Evolutionary conservation across 2,329 filamentous ascomycete species (phyloP).

Genomic region (Lecanicillium sp.): DNA sequence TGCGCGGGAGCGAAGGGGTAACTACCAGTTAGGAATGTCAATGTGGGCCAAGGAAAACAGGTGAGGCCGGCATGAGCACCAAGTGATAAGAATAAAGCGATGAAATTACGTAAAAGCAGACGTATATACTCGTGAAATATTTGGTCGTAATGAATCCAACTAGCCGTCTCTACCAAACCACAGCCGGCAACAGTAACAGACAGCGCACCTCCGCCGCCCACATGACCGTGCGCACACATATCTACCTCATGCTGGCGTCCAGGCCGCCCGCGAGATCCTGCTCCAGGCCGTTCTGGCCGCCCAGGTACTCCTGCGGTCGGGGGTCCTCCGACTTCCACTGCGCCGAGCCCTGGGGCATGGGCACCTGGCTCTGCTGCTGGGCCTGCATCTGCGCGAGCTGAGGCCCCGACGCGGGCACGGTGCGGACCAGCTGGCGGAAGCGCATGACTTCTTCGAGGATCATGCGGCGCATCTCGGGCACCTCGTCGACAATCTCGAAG

Average conservation of each 20-base stretch:
- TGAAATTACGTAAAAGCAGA: no score
- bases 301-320: conserved; percentile 52
- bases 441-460: conserved; percentile 89
- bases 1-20: conserved; percentile 8
- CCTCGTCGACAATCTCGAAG: conserved; percentile 95
- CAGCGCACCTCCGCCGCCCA: no score
- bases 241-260: conserved; percentile 32
- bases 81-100: no score
- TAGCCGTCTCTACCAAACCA: no score
- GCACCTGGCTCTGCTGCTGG: conserved; percentile 38
- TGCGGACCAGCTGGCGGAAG: conserved; percentile 65
- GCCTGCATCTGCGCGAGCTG: conserved; percentile 32
- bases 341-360: conserved; percentile 43
- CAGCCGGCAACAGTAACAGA: no score
- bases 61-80: no score
- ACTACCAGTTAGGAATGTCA: no score
- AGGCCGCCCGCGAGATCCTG: conserved; percentile 55
- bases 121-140: no score
- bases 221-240: no score
- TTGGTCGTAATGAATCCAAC: no score
- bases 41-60: no score
- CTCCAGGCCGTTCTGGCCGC: conserved; percentile 46
- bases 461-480: conserved; percentile 92
- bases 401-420: conserved; percentile 35
- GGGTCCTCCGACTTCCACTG: conserved; percentile 57